Base-by-base conservation (phyloP, 345 rosid genomes). In the Ceriops decandra region DNA sequence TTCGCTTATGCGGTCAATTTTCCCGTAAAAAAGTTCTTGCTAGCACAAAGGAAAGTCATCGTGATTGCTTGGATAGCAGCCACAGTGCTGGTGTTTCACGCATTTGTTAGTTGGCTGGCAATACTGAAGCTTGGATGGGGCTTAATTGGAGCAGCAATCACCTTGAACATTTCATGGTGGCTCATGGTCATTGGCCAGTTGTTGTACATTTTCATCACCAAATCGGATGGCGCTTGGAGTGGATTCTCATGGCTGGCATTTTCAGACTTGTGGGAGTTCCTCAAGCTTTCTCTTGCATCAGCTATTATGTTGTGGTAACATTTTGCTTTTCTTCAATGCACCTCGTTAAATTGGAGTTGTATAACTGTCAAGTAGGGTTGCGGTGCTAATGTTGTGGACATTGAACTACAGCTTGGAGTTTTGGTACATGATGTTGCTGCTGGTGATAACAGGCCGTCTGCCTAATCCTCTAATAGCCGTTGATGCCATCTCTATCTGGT, bases 401-500 rank as follows among this genome's bases (percentile, higher is more conserved):
- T 33, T 72, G 63, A 4, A 60, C 15, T 82, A 74, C 82, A 93
- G 98, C 87, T 86, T 93, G 89, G 97, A 91, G 80, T 88, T 91
- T 67, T 93, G 97, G 97, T 93, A 88, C 84, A 71, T 91, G 81
- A 91, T 87, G 96, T 30, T 91, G 47, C 75, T 93, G 63, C 66
- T 89, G 20, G 91, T 89, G 68, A 76, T 93, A 62, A 83, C 96
- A 6, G 99, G 95, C 76, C 95, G 85, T 28, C 77, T 93, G 75
- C 73, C 89, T 13, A 74, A 91, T 69, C 96, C 95, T 38, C 72
- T 91, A 64, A 82, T 93, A 31, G 86, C 97, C 15, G 92, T 93
- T 13, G 97, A 91, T 74, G 97, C 98, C 79, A 79, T 91, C 57
- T 91, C 98, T 49, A 86, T 93, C 59, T 93, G 98, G 97, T 89